Conservation (phyloP, 2,329 filamentous ascomycete genomes). For the Trichoderma semiorbis region DNA sequence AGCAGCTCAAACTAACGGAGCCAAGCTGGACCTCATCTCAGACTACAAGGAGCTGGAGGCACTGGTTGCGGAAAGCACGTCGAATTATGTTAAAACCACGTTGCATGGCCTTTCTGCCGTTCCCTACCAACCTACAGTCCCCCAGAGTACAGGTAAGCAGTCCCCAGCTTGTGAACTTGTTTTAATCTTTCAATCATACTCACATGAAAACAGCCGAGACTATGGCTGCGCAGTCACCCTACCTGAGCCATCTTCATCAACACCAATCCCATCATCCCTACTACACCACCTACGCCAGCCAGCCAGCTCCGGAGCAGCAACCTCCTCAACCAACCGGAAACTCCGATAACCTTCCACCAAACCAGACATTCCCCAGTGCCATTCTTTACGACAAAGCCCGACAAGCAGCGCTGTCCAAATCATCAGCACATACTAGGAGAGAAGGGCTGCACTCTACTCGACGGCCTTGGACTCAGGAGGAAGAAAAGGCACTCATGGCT, state of each 20-base stretch:
- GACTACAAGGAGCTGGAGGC: conserved; percentile 44
- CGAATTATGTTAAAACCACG: conserved; percentile 44
- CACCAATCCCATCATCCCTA: conserved; percentile 36
- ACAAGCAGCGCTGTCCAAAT: conserved; percentile 56
- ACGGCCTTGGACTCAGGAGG: conserved; percentile 82
- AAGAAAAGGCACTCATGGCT: conserved; percentile 86
- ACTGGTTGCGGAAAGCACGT: conserved; percentile 43
- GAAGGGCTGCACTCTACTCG: conserved; percentile 61
- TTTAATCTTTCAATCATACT: background rate
- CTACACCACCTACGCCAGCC: conserved; percentile 32
- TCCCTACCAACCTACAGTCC: conserved; percentile 42
- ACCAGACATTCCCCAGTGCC: conserved; percentile 53
- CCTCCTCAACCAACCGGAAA: conserved; percentile 28
- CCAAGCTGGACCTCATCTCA: conserved; percentile 33
- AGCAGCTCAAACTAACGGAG: conserved; percentile 28
- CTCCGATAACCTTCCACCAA: conserved; percentile 48
- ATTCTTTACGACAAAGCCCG: conserved; percentile 57
- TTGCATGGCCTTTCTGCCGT: conserved; percentile 42
- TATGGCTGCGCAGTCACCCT: conserved; percentile 35
- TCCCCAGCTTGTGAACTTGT: background rate
- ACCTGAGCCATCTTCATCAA: conserved; percentile 38
- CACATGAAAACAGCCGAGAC: conserved; percentile 28
- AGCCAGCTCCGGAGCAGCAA: conserved; percentile 36
- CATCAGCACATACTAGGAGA: conserved; percentile 51
- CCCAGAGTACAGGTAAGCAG: conserved; percentile 35